A percentile compares a stretch with the other conserved stretches of the same genome.
Evolutionary conservation across 176 grass and related monocot genomes (phyloP).

Genomic region (Avena sativa): DNA sequence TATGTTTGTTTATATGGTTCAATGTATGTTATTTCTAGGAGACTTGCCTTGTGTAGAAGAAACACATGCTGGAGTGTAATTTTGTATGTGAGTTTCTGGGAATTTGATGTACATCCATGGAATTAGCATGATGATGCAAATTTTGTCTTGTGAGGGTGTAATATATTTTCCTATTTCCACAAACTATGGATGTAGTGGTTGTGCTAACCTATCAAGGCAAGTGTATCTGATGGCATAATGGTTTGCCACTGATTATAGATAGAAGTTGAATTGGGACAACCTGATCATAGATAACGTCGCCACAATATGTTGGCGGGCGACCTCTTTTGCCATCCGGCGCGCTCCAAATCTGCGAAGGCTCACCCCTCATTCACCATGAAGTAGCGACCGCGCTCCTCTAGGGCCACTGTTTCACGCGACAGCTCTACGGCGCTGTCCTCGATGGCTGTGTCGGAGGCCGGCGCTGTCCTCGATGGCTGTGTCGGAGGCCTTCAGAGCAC

Average conservation of each 20-base stretch:
- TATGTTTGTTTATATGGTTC: neutral
- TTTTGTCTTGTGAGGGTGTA: neutral
- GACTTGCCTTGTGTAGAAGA: neutral
- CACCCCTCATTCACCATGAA: too few species aligned
- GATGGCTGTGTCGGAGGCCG: too few species aligned
- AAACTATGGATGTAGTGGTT: neutral
- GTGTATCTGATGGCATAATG: neutral
- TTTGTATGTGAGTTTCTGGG: neutral
- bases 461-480: too few species aligned
- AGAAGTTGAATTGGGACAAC: too few species aligned
- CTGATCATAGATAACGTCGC: too few species aligned
- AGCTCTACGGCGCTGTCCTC: too few species aligned
- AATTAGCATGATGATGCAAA: neutral
- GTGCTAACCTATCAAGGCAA: neutral
- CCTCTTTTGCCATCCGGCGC: too few species aligned
- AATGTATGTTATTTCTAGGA: slow-evolving; percentile 8
- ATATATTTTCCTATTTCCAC: neutral
- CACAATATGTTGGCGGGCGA: too few species aligned
- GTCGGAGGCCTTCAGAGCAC: too few species aligned
- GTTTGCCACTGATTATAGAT: neutral
- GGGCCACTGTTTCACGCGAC: too few species aligned
- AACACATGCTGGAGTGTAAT: neutral
- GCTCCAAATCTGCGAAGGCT: too few species aligned
- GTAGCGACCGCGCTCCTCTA: too few species aligned
- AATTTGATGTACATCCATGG: slow-evolving; percentile 1